Base-by-base conservation (phyloP, 2,329 filamentous ascomycete genomes). In the Fusarium papillatum region DNA sequence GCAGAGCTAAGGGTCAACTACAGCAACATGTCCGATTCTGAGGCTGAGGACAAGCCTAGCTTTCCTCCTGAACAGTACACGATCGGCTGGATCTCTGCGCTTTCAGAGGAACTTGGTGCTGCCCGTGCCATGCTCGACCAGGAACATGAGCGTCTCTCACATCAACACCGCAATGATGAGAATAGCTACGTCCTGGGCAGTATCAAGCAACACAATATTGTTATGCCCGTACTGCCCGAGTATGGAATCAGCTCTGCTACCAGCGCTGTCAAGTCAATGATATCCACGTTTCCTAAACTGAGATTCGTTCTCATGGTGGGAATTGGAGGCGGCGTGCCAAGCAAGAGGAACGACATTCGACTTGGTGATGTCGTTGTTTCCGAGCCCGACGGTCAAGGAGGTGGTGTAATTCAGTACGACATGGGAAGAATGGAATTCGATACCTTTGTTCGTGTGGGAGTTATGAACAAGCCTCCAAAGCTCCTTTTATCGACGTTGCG, bases 291-390 rank as follows among this genome's bases (percentile, higher is more conserved):
- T 34, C 73, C 71, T 5, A 36, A 17, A 0, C 26, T 74, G 1
- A 73, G 22, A 8, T 36, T 74, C 17, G 36, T 59, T 0, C 14
- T 74, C 8, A 29, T 75, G 63, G 71, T 72, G 1, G 68, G 73
- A 0, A 65, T 74, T 5, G 73, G 73, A 7, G 71, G 59, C 10
- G 71, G 71, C 5, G 36, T 71, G 1, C 41, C n/a, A 7, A 64
- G 61, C 22, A 14, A 14, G 14, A 26, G 19, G 19, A 10, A 36
- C 22, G 29, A 64, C 11, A 26, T 50, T 19, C 41, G 61, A 7
- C 41, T 64, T 19, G 61, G 61, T 1, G 61, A 64, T 36, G 22
- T 50, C 3, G 41, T 48, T 29, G 61, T 63, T 17, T 31, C 22
- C 4, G 22, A 29, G 3, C 61, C 60, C 2, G 11, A 31, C 7